Base-by-base conservation (phyloP, 495 filamentous ascomycete genomes). In the Aspergillus olivimuriae region DNA sequence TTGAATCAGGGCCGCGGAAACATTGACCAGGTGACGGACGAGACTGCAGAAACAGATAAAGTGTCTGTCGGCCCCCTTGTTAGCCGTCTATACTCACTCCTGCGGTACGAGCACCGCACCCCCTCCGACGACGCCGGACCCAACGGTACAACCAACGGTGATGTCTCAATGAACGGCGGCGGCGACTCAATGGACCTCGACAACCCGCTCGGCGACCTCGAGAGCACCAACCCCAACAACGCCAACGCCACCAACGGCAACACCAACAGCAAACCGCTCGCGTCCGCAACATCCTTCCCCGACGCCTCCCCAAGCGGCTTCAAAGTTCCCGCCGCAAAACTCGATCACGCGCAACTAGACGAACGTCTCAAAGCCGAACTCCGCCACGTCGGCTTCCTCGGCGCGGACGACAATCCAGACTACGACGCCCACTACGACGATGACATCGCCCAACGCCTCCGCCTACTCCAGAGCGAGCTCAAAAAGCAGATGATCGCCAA, bases 391-490 rank as follows among this genome's bases (percentile, higher is more conserved):
- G 94, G 92, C 34, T 86, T 99, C 62, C 70, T 96, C 16, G 76
- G 84, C 1, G 70, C 80, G 5, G 83, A 84, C 14, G 69, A 80
- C 38, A 81, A 78, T 43, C 73, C 60, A 5, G 86, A 94, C 50
- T 96, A 87, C 60, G 86, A 92, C 58, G 84, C 81, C 4, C 84
- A 94, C 66, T 85, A 81, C 53, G 92, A 99, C 62, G 94, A 99
- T 60, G 94, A 96, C 53, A 83, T 97, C 35, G 86, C 88, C 12
- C 89, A 88, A 40, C 86, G 92, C 9, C 68, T 97, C 23, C 86
- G 92, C 20, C 77, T 83, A 28, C 74, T 99, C 0, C 92, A 99
- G 54, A 69, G 73, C 34, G 81, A 89, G 37, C 78, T 99, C 1
- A 82, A 84, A 55, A 81, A 87, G 32, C 81, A 87, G 54, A 82